phyloP scores from a whole-genome alignment of 768 basidiomycete species.

The Suillus hirtellus region DNA sequence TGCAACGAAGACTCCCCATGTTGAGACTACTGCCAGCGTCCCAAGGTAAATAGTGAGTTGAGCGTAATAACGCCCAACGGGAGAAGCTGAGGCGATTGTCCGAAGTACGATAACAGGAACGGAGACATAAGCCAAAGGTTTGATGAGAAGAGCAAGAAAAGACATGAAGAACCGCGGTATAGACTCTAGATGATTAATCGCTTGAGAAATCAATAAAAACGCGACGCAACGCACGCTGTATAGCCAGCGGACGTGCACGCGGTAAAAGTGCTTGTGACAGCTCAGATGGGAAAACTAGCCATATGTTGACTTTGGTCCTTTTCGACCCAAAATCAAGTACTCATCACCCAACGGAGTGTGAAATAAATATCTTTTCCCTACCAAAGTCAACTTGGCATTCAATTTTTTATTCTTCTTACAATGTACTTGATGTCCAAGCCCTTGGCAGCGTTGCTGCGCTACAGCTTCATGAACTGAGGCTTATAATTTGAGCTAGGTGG shows the following conservation, averaged over 20 bases:
- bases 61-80: conserved; percentile 68
- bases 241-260: conserved; percentile 25
- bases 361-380: not conserved
- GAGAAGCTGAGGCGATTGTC: conserved; percentile 54
- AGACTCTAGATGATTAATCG: conserved; percentile 18
- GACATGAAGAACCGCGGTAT: conserved; percentile 49
- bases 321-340: conserved; percentile 4
- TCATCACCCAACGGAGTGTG: not conserved
- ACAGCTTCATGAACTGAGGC: not conserved
- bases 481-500: too few relatives aligned
- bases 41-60: conserved; percentile 72
- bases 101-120: conserved; percentile 69
- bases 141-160: conserved; percentile 57
- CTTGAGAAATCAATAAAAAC: conserved; percentile 16
- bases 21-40: conserved; percentile 67
- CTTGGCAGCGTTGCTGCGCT: not conserved
- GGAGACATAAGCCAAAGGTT: conserved; percentile 75
- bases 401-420: not conserved
- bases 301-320: conserved; percentile 11
- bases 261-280: conserved; percentile 17
- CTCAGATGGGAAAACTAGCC: conserved; percentile 29
- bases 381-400: not conserved
- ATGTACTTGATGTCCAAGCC: too few relatives aligned
- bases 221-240: conserved; percentile 25
- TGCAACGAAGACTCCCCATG: conserved; percentile 70